Conservation (phyloP, 768 basidiomycete species). For the Panaeolus papilionaceus region DNA sequence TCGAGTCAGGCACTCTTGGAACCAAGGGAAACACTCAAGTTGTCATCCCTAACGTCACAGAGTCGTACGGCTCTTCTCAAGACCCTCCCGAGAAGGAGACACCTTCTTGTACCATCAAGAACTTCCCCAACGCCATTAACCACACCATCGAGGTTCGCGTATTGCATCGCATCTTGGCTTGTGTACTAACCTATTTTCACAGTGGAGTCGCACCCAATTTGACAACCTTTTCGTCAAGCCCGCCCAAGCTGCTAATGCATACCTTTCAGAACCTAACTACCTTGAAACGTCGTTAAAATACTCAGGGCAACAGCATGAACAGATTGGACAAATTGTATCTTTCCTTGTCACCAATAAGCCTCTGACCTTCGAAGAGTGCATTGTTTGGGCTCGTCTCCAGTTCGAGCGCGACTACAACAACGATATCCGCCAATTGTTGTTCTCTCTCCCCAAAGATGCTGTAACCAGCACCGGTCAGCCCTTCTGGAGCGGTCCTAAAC, state of each 20-base stretch:
- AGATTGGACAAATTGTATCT: conserved; percentile 85
- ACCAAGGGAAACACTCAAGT: conserved; percentile 99
- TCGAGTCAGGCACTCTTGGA: conserved; percentile 97
- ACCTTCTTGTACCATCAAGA: conserved; percentile 97
- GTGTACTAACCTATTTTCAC: conserved; percentile 18
- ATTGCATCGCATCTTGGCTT: neutral
- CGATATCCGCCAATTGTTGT: conserved; percentile 90
- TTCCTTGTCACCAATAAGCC: conserved; percentile 94
- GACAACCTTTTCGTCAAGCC: conserved; percentile 95
- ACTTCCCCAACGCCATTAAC: conserved; percentile 97
- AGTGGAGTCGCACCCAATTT: conserved; percentile 96
- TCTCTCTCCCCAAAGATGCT: conserved; percentile 94
- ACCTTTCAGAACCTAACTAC: conserved; percentile 96
- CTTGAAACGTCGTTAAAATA: conserved; percentile 90
- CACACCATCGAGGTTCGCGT: conserved; percentile 91
- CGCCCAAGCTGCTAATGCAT: conserved; percentile 91
- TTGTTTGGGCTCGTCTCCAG: conserved; percentile 93
- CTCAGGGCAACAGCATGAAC: conserved; percentile 90
- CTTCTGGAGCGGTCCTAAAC: conserved; percentile 99
- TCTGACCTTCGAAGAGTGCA: conserved; percentile 95
- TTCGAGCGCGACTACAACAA: conserved; percentile 96
- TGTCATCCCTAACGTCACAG: conserved; percentile 91
- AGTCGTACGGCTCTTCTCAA: conserved; percentile 97
- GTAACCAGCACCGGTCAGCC: conserved; percentile 91
- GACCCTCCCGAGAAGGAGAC: conserved; percentile 99